Evolutionary conservation across 768 basidiomycete genomes (phyloP), one percentile per base, ranked within the genome.

Genomic region (Trametes villosa): DNA sequence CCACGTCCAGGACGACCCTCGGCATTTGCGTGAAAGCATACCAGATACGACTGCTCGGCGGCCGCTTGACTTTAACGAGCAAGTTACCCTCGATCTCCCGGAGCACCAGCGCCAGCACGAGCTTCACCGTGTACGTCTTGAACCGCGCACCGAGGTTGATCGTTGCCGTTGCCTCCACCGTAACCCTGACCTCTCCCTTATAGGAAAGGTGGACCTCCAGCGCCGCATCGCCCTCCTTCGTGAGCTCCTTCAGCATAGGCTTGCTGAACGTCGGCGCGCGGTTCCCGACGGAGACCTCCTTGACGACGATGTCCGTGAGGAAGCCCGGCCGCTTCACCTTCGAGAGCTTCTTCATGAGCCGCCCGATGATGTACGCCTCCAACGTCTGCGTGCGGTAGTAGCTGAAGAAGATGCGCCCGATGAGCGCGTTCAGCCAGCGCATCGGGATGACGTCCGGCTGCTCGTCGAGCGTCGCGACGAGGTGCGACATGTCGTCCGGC

Each of bases 241-340:
- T 96, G 55, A 98, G 86, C 68, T 98, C 94, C 77, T 98, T 98
- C 56, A 99, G 80, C 96, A 98, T 98, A 3, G 97, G 97, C 65
- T 96, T 96, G 81, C 90, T 93, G 63, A 98, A 82, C 64, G 90
- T 90, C 3, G 96, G 94, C 0, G 92, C 82, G 53, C 79, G 86
- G 67, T 86, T 85, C 11, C 96, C 96, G 49, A 97, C 88, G 40
- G 91, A 89, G 49, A 96, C 95, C 63, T 96, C 92, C 34, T 88
- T 88, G 42, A 98, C 91, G 36, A 86, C 81, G 55, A 98, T 81
- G 62, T 96, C 92, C 4, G 87, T 83, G 40, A 98, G 83, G 73
- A 96, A 94, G 3, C 82, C 76, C 1, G 96, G 96, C 4, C 88
- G 88, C 70, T 96, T 95, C 70, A 97, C 89, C 74, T 92, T 96